phyloP scores from a whole-genome alignment of 306 rosid genomes.

The Carpinus viminea region DNA sequence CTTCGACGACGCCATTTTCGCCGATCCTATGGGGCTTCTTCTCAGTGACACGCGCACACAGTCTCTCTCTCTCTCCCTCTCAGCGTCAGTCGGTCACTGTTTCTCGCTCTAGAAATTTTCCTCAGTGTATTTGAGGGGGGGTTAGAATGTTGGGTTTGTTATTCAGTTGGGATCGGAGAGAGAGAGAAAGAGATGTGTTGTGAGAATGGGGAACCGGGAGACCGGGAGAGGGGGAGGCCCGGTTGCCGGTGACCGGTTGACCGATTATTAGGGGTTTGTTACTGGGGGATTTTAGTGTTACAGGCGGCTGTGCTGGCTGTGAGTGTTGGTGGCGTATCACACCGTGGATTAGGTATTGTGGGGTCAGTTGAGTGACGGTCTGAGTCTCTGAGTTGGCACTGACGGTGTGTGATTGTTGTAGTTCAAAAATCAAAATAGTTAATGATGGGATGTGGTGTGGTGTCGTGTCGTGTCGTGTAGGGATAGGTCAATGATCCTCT shows the following conservation, averaged over 20 bases:
- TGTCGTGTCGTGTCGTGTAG: no score
- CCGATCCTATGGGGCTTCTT: constrained; percentile 15
- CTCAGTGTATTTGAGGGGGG: constrained; percentile 14
- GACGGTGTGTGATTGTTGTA: background rate
- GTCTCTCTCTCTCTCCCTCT: background rate
- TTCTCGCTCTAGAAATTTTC: background rate
- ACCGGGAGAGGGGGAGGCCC: background rate
- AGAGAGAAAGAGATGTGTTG: background rate
- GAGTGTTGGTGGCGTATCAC: background rate
- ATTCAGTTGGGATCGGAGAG: constrained; percentile 12
- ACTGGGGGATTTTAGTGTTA: background rate
- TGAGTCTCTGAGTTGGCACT: background rate
- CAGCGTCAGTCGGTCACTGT: background rate
- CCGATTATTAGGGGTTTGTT: background rate
- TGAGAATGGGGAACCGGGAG: background rate
- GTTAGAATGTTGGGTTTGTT: background rate
- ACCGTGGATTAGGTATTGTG: background rate
- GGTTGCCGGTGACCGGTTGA: constrained; percentile 10
- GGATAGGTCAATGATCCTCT: background rate
- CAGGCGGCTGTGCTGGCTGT: background rate
- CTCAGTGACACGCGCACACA: background rate
- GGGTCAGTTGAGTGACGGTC: no score
- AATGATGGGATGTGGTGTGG: no score
- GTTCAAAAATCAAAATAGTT: background rate
- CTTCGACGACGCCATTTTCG: constrained; percentile 66